phyloP scores from a whole-genome alignment of 2,329 filamentous ascomycete genomes.

The Xylaria sp. region DNA sequence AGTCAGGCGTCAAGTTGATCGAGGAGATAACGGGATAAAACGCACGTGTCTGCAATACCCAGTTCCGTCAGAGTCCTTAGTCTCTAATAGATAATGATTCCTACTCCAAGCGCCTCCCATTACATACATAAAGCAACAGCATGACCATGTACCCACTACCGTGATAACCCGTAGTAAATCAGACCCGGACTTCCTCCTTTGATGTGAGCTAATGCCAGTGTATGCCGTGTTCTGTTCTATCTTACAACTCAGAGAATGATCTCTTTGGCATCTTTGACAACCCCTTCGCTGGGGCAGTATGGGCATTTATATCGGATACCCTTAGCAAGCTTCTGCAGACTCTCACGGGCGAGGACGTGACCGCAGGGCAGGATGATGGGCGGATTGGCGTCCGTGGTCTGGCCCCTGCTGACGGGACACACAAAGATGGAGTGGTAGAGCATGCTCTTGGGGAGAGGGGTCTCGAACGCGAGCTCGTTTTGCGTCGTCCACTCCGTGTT shows the following conservation, averaged over 20 bases:
- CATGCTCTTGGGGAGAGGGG: slow-evolving; percentile 68
- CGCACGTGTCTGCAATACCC: not conserved
- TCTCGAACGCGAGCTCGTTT: slow-evolving; percentile 87
- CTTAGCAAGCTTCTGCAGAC: slow-evolving; percentile 81
- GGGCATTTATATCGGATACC: slow-evolving; percentile 90
- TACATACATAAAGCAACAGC: slow-evolving; percentile 15
- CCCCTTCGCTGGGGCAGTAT: slow-evolving; percentile 89
- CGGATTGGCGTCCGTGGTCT: slow-evolving; percentile 91
- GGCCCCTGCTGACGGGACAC: slow-evolving; percentile 95
- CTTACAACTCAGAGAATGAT: slow-evolving; percentile 67
- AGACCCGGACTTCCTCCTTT: not conserved
- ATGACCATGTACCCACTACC: not conserved
- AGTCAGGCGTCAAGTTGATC: not conserved
- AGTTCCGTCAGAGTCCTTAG: not conserved
- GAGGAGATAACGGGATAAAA: not conserved
- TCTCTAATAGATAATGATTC: slow-evolving; percentile 2
- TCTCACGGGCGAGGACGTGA: slow-evolving; percentile 90
- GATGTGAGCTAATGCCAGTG: not conserved
- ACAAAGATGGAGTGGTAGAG: slow-evolving; percentile 97
- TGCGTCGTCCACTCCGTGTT: slow-evolving; percentile 94
- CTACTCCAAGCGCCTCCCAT: slow-evolving; percentile 16
- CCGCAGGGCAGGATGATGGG: slow-evolving; percentile 98
- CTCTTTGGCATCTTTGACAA: slow-evolving; percentile 78
- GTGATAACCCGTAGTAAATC: not conserved
- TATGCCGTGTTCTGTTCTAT: slow-evolving; percentile 4